Evolutionary conservation across 169 alveolate species (phyloP).

Genomic region (Cryptosporidium bovis): DNA sequence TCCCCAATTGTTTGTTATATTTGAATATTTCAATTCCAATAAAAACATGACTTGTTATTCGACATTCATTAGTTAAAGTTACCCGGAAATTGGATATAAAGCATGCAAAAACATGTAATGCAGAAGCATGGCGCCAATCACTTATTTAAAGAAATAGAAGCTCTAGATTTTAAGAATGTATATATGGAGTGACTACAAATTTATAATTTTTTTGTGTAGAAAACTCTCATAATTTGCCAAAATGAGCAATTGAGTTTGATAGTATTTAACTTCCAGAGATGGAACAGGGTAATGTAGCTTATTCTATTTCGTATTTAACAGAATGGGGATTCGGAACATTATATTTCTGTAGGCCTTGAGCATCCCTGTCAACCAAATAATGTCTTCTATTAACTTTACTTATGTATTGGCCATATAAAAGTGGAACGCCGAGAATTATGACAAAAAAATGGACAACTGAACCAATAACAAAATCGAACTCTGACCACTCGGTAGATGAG

Average conservation of each 20-base stretch:
- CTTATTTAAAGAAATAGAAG: too few relatives aligned
- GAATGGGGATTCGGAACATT: constrained; percentile 56
- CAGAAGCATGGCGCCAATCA: too few relatives aligned
- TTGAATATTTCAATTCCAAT: too few relatives aligned
- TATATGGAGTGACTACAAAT: too few relatives aligned
- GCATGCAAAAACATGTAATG: too few relatives aligned
- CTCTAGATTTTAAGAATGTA: too few relatives aligned
- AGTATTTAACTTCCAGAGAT: background rate
- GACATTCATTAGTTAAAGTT: too few relatives aligned
- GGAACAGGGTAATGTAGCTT: background rate
- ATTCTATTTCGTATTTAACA: constrained; percentile 31
- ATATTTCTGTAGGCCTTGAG: constrained; percentile 36
- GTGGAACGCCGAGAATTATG: constrained; percentile 44
- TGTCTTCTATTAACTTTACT: constrained; percentile 49
- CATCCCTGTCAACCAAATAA: constrained; percentile 37
- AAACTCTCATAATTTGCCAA: too few relatives aligned
- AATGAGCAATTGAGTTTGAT: background rate
- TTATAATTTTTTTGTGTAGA: too few relatives aligned
- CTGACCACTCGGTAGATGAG: constrained; percentile 56
- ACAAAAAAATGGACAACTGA: constrained; percentile 37
- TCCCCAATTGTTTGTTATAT: too few relatives aligned
- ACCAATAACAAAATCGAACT: constrained; percentile 60
- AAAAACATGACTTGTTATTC: too few relatives aligned
- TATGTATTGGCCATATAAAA: constrained; percentile 55
- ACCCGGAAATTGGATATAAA: too few relatives aligned